Evolutionary conservation across 2,329 filamentous ascomycete genomes (phyloP).

Genomic region (Aspergillus uvarum): DNA sequence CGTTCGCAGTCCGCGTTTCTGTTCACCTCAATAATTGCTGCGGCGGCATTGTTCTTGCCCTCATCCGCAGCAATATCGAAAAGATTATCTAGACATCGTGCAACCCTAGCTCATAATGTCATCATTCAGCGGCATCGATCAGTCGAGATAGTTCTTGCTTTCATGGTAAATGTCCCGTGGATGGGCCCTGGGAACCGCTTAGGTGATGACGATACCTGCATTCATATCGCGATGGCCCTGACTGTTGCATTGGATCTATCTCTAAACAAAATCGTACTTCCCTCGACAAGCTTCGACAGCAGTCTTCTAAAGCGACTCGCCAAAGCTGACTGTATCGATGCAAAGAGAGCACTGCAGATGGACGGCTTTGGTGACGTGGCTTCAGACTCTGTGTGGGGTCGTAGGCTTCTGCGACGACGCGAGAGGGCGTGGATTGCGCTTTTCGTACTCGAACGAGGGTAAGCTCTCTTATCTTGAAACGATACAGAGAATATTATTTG

Average conservation of each 20-base stretch:
- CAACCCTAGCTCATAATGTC: constrained; percentile 61
- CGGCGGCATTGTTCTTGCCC: constrained; percentile 66
- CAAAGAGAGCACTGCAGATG: constrained; percentile 62
- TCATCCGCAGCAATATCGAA: constrained; percentile 64
- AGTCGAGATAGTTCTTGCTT: constrained; percentile 71
- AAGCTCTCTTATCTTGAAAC: not conserved
- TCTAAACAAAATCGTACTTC: constrained; percentile 67
- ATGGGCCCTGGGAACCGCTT: constrained; percentile 53
- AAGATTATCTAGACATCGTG: constrained; percentile 64
- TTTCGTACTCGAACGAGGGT: constrained; percentile 71
- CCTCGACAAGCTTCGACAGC: constrained; percentile 51
- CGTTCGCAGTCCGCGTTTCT: constrained; percentile 68
- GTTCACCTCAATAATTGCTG: constrained; percentile 69
- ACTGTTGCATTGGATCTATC: constrained; percentile 69
- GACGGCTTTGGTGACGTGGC: constrained; percentile 68
- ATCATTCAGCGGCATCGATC: constrained; percentile 64
- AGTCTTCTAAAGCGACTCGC: constrained; percentile 53
- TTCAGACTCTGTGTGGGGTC: constrained; percentile 59
- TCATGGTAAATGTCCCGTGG: constrained; percentile 76
- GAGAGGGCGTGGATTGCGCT: constrained; percentile 71
- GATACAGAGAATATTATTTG: not conserved
- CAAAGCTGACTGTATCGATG: constrained; percentile 67
- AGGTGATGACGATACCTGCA: constrained; percentile 68
- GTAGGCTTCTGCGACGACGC: constrained; percentile 61
- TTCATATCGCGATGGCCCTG: constrained; percentile 68